phyloP scores from a whole-genome alignment of 2,329 filamentous ascomycete species.

The Venturia nashicola region DNA sequence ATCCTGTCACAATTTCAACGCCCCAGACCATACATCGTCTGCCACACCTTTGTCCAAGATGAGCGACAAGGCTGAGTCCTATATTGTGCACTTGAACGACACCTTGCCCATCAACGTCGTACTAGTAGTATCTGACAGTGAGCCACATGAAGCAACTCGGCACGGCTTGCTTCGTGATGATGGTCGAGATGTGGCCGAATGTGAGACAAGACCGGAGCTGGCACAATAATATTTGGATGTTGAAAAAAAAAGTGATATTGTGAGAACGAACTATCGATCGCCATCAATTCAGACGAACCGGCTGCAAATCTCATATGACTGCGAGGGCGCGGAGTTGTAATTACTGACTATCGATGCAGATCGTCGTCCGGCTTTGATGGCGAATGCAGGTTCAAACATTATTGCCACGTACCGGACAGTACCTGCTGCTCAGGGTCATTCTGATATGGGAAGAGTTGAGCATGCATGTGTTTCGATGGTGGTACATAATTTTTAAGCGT shows the following conservation, averaged over 20 bases:
- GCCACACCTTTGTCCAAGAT: background rate
- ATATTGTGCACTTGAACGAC: background rate
- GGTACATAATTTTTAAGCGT: background rate
- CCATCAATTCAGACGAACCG: background rate
- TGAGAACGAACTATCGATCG: background rate
- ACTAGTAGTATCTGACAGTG: background rate
- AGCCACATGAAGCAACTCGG: background rate
- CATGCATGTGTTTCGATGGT: background rate
- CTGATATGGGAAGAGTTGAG: background rate
- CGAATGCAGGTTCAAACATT: background rate
- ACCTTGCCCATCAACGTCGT: background rate
- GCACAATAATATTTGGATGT: background rate
- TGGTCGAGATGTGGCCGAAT: background rate
- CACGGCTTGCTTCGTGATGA: background rate
- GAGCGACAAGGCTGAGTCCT: background rate
- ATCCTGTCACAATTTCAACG: background rate
- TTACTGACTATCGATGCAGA: background rate
- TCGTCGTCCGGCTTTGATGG: background rate
- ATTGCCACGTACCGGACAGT: background rate
- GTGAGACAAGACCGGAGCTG: background rate
- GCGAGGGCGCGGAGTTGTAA: no score
- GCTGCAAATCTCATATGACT: background rate
- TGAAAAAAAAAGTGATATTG: background rate
- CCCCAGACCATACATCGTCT: background rate
- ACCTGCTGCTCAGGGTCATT: background rate